A percentile compares a stretch with the other conserved stretches of the same genome.
Evolutionary conservation across 345 rosid species (phyloP).

Genomic region (Nasturtium officinale): DNA sequence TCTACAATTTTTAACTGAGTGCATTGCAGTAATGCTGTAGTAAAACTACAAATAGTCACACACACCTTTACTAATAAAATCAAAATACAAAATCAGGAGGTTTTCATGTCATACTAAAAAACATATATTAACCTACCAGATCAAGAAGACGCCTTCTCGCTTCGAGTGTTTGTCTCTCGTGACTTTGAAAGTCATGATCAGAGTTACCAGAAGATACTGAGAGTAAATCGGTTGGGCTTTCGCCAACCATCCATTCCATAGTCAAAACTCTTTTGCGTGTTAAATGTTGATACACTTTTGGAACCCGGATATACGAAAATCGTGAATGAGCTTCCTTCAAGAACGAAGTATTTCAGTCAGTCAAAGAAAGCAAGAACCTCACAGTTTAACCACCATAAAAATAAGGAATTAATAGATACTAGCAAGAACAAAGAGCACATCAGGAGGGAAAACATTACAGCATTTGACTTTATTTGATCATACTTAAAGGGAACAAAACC

Average conservation of each 20-base stretch:
- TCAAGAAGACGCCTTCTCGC: conserved; percentile 77
- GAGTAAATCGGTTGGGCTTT: conserved; percentile 73
- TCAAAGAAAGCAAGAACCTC: conserved; percentile 26
- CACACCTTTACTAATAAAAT: background rate
- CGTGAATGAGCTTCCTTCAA: conserved; percentile 80
- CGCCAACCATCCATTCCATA: conserved; percentile 97
- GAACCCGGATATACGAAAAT: conserved; percentile 65
- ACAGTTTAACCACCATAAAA: background rate
- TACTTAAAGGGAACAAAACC: background rate
- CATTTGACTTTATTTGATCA: background rate
- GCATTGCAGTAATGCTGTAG: conserved; percentile 10
- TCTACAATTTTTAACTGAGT: background rate
- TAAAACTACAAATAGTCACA: conserved; percentile 11
- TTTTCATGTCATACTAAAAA: background rate
- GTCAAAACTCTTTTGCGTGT: conserved; percentile 84
- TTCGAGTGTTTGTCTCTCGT: conserved; percentile 63
- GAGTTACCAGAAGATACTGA: conserved; percentile 50
- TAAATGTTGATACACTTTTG: conserved; percentile 67
- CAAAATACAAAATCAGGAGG: conserved; percentile 5
- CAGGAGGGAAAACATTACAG: background rate
- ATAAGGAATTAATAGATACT: background rate
- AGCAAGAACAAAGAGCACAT: conserved; percentile 1
- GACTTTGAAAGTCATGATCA: conserved; percentile 44
- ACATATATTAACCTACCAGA: conserved; percentile 56
- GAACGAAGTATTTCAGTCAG: conserved; percentile 32